Conservation (phyloP, 176 grass and related monocot species). For the Zea luxurians region DNA sequence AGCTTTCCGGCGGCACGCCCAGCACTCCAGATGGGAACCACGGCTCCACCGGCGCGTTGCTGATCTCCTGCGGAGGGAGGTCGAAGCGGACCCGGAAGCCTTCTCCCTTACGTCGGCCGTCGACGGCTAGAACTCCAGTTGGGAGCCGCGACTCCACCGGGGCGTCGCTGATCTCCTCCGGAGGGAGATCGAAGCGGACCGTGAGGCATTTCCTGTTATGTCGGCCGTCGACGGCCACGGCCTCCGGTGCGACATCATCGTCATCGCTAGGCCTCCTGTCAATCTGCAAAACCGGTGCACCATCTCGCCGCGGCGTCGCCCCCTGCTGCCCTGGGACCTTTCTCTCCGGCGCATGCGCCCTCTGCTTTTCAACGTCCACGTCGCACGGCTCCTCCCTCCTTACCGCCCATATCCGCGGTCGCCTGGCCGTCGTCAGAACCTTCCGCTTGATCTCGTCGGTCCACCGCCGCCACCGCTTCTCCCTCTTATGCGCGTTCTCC, state of each 20-base stretch:
- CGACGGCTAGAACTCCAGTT: too few relatives aligned
- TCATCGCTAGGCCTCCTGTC: background rate
- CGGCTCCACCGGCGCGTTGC: background rate
- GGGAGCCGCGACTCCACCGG: background rate
- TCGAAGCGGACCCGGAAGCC: background rate
- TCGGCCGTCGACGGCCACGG: background rate
- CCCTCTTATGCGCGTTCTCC: background rate
- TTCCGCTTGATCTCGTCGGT: background rate
- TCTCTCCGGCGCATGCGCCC: background rate
- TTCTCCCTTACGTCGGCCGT: background rate
- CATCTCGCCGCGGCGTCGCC: background rate
- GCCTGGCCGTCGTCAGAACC: background rate
- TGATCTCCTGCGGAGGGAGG: background rate
- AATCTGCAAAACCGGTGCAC: background rate
- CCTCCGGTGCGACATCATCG: background rate
- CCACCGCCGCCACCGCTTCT: background rate
- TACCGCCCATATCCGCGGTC: background rate
- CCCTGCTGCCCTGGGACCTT: background rate
- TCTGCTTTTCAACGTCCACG: background rate
- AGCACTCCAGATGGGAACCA: constrained; percentile 1
- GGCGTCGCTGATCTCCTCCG: background rate
- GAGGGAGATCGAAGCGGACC: background rate
- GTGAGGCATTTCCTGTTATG: background rate
- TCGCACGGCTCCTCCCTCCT: background rate
- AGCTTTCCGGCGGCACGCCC: background rate